Conservation (phyloP, 2,329 filamentous ascomycete species). For the Tolypocladium album region DNA sequence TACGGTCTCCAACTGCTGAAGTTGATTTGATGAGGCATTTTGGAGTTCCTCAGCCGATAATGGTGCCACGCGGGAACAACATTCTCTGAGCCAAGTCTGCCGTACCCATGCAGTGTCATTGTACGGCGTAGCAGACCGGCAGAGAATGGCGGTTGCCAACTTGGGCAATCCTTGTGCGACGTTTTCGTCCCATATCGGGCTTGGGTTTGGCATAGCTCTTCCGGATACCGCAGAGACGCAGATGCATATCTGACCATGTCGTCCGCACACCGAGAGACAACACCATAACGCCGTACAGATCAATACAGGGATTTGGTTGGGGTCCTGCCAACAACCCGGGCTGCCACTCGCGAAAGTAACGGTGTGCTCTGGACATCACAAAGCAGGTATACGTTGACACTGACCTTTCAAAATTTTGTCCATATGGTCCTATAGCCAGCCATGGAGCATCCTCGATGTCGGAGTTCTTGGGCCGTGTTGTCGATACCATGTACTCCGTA, state of each 20-base stretch:
- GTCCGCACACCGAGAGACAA: not conserved
- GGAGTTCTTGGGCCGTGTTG: not conserved
- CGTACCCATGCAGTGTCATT: not conserved
- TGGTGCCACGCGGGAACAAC: not conserved
- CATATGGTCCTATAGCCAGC: not conserved
- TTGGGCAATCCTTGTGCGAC: not conserved
- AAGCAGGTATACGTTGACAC: not conserved
- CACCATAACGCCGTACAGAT: not conserved
- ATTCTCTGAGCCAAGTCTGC: not conserved
- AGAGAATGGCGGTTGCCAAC: not conserved
- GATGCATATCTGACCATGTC: not conserved
- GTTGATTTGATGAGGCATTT: not conserved
- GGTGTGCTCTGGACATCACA: not conserved
- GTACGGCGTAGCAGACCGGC: not conserved
- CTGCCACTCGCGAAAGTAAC: not conserved
- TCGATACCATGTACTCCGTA: not conserved
- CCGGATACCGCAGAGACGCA: not conserved
- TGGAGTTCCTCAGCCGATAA: not conserved
- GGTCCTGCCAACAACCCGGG: not conserved
- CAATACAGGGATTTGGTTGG: not conserved
- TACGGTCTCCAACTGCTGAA: not conserved
- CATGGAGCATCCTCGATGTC: not conserved
- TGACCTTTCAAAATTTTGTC: not conserved
- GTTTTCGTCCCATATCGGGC: not conserved
- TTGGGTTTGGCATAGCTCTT: not conserved